Evolutionary conservation across 2,329 filamentous ascomycete genomes (phyloP), one percentile per base, ranked within the genome.

Genomic region (Sporothrix brunneoviolacea): DNA sequence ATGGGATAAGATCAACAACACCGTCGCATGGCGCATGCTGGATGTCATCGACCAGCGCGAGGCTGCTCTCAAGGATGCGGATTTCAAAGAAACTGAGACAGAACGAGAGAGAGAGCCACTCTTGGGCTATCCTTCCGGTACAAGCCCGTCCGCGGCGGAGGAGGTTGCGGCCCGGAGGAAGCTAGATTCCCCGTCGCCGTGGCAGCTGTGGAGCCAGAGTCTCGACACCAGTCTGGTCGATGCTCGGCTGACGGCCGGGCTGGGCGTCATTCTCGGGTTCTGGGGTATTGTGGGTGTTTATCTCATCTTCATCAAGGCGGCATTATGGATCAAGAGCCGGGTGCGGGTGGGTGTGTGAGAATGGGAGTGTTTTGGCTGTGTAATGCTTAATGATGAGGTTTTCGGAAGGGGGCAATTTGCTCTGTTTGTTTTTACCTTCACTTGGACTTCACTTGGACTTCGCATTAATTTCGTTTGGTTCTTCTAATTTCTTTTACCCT

Each of bases 1-100:
- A 0, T 87, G 83, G 84, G 81, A 85, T 52, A 83, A 77, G 66
- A 84, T 86, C 64, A 84, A 84, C 66, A 83, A 84, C 58, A 79
- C 77, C 43, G 83, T 85, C 1, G 83, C 83, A 3, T 80, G 79
- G 74, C 75, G 78, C 51, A 78, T 86, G 67, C 68, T 73, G 3
- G 72, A 77, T 45, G 69, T 68, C n/a, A 75, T 79, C 43, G 68
- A 72, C 15, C 68, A 75, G 40, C 65, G 75, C 19, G 65, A 68
- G 42, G 61, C 57, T 22, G 68, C 69, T 50, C 53, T 57, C 48
- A 28, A 38, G 21, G 48, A 39, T 19, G 48, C 41, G 7, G 19
- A 16, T 4, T 33, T 46, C 16, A 33, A 28, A 2, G 40, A 38
- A 13, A 10, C 18, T 28, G 28, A 33, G 4, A 15, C 13, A 7